Conservation (phyloP, 179 eudicot species). For the Kewa caespitosa region DNA sequence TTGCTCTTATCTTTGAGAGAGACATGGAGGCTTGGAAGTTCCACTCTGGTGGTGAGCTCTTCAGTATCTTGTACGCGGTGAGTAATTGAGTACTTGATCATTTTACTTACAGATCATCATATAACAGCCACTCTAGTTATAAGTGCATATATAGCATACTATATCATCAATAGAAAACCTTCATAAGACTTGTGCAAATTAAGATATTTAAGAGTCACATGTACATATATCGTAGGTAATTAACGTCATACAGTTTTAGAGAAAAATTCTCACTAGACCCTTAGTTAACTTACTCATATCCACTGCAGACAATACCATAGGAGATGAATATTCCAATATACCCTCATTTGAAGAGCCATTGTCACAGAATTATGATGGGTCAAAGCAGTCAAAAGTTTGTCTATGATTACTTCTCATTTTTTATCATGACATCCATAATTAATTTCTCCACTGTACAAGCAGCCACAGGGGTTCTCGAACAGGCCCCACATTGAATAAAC, state of each 20-base stretch:
- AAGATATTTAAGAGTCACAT: not conserved
- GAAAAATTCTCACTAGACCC: not conserved
- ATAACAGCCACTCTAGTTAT: no score
- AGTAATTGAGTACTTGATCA: constrained; percentile 21
- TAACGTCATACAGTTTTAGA: not conserved
- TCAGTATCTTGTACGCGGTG: constrained; percentile 86
- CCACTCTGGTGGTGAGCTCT: constrained; percentile 81
- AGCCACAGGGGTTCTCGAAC: not conserved
- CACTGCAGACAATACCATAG: not conserved
- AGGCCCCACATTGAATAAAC: not conserved
- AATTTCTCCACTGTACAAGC: not conserved
- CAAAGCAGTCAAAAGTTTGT: not conserved
- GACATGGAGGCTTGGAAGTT: constrained; percentile 73
- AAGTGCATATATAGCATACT: not conserved
- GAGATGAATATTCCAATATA: not conserved
- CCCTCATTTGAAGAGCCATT: not conserved
- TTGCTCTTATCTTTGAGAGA: constrained; percentile 76
- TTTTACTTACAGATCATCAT: not conserved
- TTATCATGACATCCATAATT: not conserved
- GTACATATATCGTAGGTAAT: not conserved
- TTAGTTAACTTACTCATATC: no score
- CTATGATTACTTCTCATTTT: not conserved
- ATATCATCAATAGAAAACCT: not conserved
- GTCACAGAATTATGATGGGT: not conserved
- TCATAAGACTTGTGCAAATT: not conserved